These are phyloP conservation scores for Claviceps spartinae DNA, from an alignment of 2,329 filamentous ascomycete species.

Conservation along the genomic window DNA sequence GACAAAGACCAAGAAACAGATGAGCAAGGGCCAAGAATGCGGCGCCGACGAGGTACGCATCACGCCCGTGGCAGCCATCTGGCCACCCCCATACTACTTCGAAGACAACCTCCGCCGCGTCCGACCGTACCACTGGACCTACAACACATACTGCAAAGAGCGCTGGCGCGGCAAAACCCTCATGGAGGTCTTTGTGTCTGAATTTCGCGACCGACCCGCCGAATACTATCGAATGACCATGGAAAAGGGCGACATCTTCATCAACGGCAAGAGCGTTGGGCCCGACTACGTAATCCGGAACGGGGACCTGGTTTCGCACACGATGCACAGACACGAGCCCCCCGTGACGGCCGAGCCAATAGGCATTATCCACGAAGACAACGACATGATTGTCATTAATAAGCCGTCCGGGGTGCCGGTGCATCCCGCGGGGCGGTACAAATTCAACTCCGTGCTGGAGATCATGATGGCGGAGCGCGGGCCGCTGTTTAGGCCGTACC, in stretches of 20 bases:
- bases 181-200: conserved; percentile 76
- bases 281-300: conserved; percentile 66
- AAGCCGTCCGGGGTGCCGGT: conserved; percentile 93
- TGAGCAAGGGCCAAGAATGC: neutral
- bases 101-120: conserved; percentile 75
- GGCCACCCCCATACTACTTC: conserved; percentile 62
- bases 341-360: conserved; percentile 75
- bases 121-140: conserved; percentile 79
- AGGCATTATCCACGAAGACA: conserved; percentile 75
- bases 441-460: conserved; percentile 87
- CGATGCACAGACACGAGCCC: conserved; percentile 87
- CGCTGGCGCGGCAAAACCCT: conserved; percentile 75
- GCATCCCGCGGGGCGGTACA: conserved; percentile 88
- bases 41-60: neutral
- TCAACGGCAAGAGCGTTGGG: conserved; percentile 62
- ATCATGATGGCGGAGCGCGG: conserved; percentile 72
- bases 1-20: neutral
- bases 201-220: conserved; percentile 77
- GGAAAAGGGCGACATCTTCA: conserved; percentile 59
- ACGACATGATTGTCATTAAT: conserved; percentile 90
- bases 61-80: conserved; percentile 13
- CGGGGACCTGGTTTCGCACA: conserved; percentile 84
- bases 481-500: conserved; percentile 39
- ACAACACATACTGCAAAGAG: conserved; percentile 90
- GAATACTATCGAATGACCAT: conserved; percentile 86